phyloP scores from a whole-genome alignment of 495 filamentous ascomycete genomes.

The Aspergillus coremiiformis region DNA sequence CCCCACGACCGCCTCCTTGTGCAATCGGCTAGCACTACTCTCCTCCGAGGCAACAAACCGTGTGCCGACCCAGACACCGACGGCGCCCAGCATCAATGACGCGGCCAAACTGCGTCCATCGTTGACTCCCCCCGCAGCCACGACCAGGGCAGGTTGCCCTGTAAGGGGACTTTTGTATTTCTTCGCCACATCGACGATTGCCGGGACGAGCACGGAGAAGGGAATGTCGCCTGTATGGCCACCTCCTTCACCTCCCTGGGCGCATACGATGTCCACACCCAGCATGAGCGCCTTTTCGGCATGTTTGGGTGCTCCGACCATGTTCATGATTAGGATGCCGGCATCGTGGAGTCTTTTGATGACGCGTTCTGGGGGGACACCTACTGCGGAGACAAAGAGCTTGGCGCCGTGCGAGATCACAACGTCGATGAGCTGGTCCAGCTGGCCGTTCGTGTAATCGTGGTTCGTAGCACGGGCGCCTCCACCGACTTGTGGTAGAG shows the following conservation, averaged over 20 bases:
- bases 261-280: conserved; percentile 79
- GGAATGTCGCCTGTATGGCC: conserved; percentile 76
- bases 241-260: conserved; percentile 74
- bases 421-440: conserved; percentile 76
- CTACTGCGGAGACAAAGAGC: conserved; percentile 77
- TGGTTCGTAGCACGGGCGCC: conserved; percentile 78
- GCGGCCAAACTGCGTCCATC: conserved; percentile 65
- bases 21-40: conserved; percentile 66
- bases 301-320: conserved; percentile 89
- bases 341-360: conserved; percentile 66
- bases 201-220: conserved; percentile 63
- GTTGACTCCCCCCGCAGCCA: conserved; percentile 68
- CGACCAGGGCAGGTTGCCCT: conserved; percentile 54
- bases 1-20: conserved; percentile 73
- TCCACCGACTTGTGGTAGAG: conserved; percentile 76
- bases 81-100: conserved; percentile 64
- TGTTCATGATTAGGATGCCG: conserved; percentile 83
- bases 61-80: conserved; percentile 78
- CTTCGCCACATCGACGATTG: conserved; percentile 65
- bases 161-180: conserved; percentile 50
- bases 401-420: conserved; percentile 68
- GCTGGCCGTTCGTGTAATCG: conserved; percentile 79
- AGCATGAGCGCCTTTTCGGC: conserved; percentile 72
- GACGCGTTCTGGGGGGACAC: conserved; percentile 62
- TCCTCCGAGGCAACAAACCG: conserved; percentile 73